Evolutionary conservation across 129 eudicot genomes (phyloP), one percentile per base, ranked within the genome.

Genomic region (Dittrichia graveolens): DNA sequence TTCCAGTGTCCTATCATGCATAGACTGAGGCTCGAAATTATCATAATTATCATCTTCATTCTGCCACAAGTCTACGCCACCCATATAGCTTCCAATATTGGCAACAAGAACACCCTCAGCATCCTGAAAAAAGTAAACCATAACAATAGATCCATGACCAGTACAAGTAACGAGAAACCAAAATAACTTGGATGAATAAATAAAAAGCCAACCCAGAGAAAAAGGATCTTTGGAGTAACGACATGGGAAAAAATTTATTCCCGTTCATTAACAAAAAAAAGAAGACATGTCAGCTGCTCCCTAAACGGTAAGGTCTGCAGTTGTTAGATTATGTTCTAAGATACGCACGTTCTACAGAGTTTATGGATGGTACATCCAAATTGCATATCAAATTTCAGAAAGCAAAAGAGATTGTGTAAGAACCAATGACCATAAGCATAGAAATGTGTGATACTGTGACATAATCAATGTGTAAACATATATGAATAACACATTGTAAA

Each of bases 41-140:
- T 91, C 97, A 42, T 81, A 88, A 34, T 71, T 88, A 62, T 95
- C 99, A 85, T 95, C 99, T 79, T 95, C 99, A 81, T 95, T 91
- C 64, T 91, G 96, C 99, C 99, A 95, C 84, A 95, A 83, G 75
- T 95, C 99, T 73, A 95, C 99, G 15, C 99, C 99, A n/a, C 99
- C 99, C 99, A 95, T 95, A 63, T 95, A 95, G 80, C 99, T 95
- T 56, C 99, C 99, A 61, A 95, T 95, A 74, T 95, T 95, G 18
- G 88, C 97, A 61, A 95, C 99, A 71, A 95, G 97, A 76, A 95
- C 91, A 78, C 99, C 99, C 79, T 95, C 99, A 0, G 99, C 97
- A 86, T 95, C 99, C 99, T 95, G 52, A 38, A 74, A 75, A 65
- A 42, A 3, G 46, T 24, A 75, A 41, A 54, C 47, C 49, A 61